These are phyloP conservation scores for Lentinula sp. DNA, from an alignment of 768 basidiomycete species.

Conservation along the genomic window DNA sequence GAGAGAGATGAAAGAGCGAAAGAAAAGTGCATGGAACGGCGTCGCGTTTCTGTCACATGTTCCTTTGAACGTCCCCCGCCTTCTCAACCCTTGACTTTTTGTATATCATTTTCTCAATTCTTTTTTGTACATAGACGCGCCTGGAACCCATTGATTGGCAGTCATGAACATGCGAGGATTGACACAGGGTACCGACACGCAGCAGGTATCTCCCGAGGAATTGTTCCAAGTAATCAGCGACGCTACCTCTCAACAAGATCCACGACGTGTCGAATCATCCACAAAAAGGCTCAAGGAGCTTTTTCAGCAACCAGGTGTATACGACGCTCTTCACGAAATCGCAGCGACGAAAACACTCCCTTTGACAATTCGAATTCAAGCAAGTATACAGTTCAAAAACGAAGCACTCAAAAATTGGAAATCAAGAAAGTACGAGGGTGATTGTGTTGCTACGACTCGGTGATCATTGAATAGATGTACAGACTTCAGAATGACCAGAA, in stretches of 20 bases:
- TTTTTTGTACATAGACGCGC: background rate
- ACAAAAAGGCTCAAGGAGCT: slow-evolving; percentile 61
- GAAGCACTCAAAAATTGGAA: slow-evolving; percentile 69
- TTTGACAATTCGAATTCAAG: slow-evolving; percentile 64
- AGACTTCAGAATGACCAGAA: slow-evolving; percentile 71
- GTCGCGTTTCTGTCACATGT: background rate
- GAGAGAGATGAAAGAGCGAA: background rate
- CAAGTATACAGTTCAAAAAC: slow-evolving; percentile 90
- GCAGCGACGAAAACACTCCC: slow-evolving; percentile 57
- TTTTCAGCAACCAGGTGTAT: slow-evolving; percentile 64
- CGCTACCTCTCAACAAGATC: slow-evolving; percentile 66
- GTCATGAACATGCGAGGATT: slow-evolving; percentile 3
- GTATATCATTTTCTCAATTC: background rate
- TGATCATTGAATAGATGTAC: slow-evolving; percentile 10
- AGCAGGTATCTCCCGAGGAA: slow-evolving; percentile 53
- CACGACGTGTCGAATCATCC: slow-evolving; percentile 42
- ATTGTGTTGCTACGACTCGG: background rate
- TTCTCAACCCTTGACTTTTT: background rate
- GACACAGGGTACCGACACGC: slow-evolving; percentile 26
- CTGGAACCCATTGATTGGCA: background rate
- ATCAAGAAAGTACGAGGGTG: slow-evolving; percentile 55
- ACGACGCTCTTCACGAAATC: slow-evolving; percentile 67
- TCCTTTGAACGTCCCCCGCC: background rate
- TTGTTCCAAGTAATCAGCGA: slow-evolving; percentile 59
- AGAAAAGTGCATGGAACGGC: background rate